Conservation (phyloP, 2,329 filamentous ascomycete genomes). For the Aspergillus ruber region DNA sequence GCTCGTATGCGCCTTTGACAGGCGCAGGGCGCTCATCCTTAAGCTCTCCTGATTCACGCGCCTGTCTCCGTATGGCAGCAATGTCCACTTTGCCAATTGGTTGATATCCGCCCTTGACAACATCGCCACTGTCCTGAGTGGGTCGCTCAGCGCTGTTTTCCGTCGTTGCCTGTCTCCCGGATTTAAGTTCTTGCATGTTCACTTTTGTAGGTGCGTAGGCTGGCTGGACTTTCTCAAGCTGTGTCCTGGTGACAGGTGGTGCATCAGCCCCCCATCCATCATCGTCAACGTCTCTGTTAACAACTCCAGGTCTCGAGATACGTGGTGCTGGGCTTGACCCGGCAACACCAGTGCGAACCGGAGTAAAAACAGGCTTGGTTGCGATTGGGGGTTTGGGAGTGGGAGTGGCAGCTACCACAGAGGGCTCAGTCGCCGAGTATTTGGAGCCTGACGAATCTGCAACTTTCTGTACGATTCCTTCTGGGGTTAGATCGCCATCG, state of each 20-base stretch:
- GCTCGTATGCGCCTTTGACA: slow-evolving; percentile 91
- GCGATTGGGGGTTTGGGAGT: slow-evolving; percentile 62
- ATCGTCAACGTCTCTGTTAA: slow-evolving; percentile 58
- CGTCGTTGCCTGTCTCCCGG: slow-evolving; percentile 57
- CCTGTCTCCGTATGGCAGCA: slow-evolving; percentile 71
- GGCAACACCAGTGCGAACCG: slow-evolving; percentile 54
- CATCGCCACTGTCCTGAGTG: slow-evolving; percentile 49
- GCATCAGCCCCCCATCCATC: slow-evolving; percentile 96
- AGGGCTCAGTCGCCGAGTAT: slow-evolving; percentile 63
- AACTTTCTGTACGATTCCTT: slow-evolving; percentile 86
- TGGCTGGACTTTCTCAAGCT: slow-evolving; percentile 84
- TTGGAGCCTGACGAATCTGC: slow-evolving; percentile 91
- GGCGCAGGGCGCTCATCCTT: slow-evolving; percentile 72
- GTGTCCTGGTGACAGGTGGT: slow-evolving; percentile 76
- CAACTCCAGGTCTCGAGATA: slow-evolving; percentile 44
- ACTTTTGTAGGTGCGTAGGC: slow-evolving; percentile 96
- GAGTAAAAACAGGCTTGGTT: slow-evolving; percentile 88
- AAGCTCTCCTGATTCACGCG: slow-evolving; percentile 51
- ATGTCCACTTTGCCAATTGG: slow-evolving; percentile 98
- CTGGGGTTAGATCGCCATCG: slow-evolving; percentile 78
- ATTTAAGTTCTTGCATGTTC: slow-evolving; percentile 78
- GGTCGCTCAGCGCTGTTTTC: slow-evolving; percentile 43
- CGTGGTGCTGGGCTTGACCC: slow-evolving; percentile 61
- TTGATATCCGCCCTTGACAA: slow-evolving; percentile 83
- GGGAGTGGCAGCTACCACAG: slow-evolving; percentile 49